Evolutionary conservation across 2,329 filamentous ascomycete genomes (phyloP).

Genomic region (Sporothrix mexicana): DNA sequence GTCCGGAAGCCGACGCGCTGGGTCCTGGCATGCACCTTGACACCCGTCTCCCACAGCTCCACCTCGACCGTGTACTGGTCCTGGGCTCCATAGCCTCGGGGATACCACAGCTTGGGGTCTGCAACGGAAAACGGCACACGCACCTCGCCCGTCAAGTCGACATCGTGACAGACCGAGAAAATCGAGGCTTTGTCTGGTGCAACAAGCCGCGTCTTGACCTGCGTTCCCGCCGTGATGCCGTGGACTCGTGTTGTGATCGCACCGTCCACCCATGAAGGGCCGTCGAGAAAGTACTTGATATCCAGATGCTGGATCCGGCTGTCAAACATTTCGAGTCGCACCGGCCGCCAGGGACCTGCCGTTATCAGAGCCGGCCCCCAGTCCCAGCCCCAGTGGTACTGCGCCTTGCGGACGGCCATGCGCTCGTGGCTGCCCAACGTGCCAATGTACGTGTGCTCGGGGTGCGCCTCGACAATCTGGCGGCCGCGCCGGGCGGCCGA

Average conservation of each 20-base stretch:
- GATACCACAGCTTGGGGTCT: conserved; percentile 76
- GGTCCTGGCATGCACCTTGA: conserved; percentile 57
- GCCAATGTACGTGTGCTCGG: conserved; percentile 68
- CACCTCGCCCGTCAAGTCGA: conserved; percentile 3
- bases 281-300: conserved; percentile 58
- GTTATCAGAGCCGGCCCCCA: conserved; percentile 73
- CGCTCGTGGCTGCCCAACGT: conserved; percentile 70
- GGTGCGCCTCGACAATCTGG: conserved; percentile 64
- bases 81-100: conserved; percentile 75
- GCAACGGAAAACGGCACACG: conserved; percentile 54
- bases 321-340: conserved; percentile 73
- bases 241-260: conserved; percentile 33
- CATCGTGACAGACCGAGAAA: not conserved
- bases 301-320: conserved; percentile 60
- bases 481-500: conserved; percentile 67
- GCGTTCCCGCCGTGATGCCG: conserved; percentile 50
- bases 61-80: conserved; percentile 73
- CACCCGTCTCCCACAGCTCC: conserved; percentile 51
- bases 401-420: conserved; percentile 66
- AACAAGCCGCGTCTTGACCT: not conserved
- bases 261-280: conserved; percentile 32
- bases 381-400: conserved; percentile 79
- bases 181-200: not conserved
- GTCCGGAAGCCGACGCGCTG: conserved; percentile 73
- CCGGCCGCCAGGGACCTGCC: conserved; percentile 74